phyloP scores from a whole-genome alignment of 176 grass and related monocot genomes.

The maize (Zea mays) region Zm-B73-REFERENCE-NAM-5.0 NC_050101.1:177029001-177029500 shows the following conservation, averaged over 20 bases:
- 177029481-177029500: background rate
- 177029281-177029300: background rate
- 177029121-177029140: background rate
- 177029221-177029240: background rate
- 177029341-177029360: too few species aligned
- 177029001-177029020: background rate
- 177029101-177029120: conserved; percentile 9
- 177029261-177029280: too few species aligned
- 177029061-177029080: background rate
- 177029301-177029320: too few species aligned
- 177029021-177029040: background rate
- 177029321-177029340: too few species aligned
- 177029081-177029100: background rate
- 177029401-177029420: conserved; percentile 18
- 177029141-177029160: background rate
- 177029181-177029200: conserved; percentile 1
- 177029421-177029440: background rate
- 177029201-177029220: conserved; percentile 1
- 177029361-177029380: background rate
- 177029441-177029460: too few species aligned
- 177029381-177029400: conserved; percentile 10
- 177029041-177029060: background rate
- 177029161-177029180: background rate
- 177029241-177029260: too few species aligned
- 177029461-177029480: background rate